Base-by-base conservation (phyloP, 2,329 filamentous ascomycete genomes). In the Sarocladiaceae sp. region DNA sequence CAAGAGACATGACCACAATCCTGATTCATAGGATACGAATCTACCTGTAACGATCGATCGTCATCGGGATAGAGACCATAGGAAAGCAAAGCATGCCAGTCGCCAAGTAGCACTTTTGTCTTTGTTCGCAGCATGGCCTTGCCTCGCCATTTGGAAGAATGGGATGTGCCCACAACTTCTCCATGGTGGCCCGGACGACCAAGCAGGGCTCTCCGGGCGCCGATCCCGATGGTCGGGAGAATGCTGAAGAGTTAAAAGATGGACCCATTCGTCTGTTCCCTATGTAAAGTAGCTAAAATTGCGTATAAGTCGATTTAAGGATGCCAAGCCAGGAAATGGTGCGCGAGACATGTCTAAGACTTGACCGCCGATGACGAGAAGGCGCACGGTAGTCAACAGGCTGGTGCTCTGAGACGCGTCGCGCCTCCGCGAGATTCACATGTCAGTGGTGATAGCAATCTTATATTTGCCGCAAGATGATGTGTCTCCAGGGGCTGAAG, bases 61-160 rank as follows among this genome's bases (percentile, higher is more conserved):
- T 44, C 40, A 44, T 44, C 40, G 40, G 28, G 17, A 28, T 13
- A 44, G 18, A 44, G 17, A 44, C 17, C 40, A 44, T 44, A 4
- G 40, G 3, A 28, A 44, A 44, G 40, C 42, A 46, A 55, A 54
- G 54, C 60, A 62, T 62, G 52, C 60, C 59, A 62, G 60, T 57
- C 51, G 26, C 12, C 22, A 6, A 26, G 23, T 23, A 44, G 40
- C 22, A 44, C 40, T 44, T 44, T 44, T 44, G 40, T 26, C 22
- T 44, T 44, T 44, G 40, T 44, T 44, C 22, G 17, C 13, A 26
- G 40, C 40, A 44, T 44, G 40, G 40, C 40, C 40, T 44, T 44
- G 40, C 33, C 47, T 58, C 22, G 55, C 56, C 55, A 57, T 58
- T 22, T 31, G 26, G 52, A 60, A 60, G 56, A 60, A 58, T 59